Evolutionary conservation across 2,329 filamentous ascomycete genomes (phyloP).

Genomic region (Balansia obtecta): DNA sequence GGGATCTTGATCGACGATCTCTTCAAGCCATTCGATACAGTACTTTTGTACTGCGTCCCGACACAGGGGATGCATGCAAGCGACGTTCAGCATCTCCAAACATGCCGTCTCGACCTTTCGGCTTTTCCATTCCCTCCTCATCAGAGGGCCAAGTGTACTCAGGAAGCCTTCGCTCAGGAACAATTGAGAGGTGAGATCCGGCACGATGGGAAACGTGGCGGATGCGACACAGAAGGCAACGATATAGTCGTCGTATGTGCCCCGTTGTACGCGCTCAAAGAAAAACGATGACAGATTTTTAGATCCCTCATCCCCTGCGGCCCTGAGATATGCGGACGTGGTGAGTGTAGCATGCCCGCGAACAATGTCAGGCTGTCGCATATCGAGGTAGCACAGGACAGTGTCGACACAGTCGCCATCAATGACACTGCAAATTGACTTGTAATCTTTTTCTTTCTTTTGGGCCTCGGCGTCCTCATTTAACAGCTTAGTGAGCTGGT

Average conservation of each 20-base stretch:
- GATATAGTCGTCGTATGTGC: conserved; percentile 78
- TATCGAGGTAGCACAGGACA: conserved; percentile 74
- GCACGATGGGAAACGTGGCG: conserved; percentile 74
- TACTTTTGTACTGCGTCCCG: conserved; percentile 75
- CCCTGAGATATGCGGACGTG: conserved; percentile 72
- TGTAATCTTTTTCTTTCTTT: conserved; percentile 27
- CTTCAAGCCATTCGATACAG: conserved; percentile 77
- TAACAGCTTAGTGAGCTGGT: conserved; percentile 46
- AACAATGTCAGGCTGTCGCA: conserved; percentile 61
- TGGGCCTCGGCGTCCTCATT: conserved; percentile 39
- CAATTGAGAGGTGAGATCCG: conserved; percentile 59
- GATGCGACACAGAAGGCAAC: conserved; percentile 89
- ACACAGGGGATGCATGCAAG: conserved; percentile 74
- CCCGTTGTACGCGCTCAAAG: conserved; percentile 54
- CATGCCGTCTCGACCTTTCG: conserved; percentile 76
- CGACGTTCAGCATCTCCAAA: conserved; percentile 80
- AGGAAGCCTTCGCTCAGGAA: conserved; percentile 88
- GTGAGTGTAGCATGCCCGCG: conserved; percentile 73
- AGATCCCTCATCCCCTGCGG: conserved; percentile 57
- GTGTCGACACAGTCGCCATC: conserved; percentile 72
- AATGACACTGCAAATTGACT: conserved; percentile 47
- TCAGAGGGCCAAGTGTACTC: conserved; percentile 59
- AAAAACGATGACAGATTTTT: conserved; percentile 64
- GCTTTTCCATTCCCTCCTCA: conserved; percentile 72
- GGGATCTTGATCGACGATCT: conserved; percentile 63